phyloP scores from a whole-genome alignment of 2,329 filamentous ascomycete species.

The Apiospora hydei region DNA sequence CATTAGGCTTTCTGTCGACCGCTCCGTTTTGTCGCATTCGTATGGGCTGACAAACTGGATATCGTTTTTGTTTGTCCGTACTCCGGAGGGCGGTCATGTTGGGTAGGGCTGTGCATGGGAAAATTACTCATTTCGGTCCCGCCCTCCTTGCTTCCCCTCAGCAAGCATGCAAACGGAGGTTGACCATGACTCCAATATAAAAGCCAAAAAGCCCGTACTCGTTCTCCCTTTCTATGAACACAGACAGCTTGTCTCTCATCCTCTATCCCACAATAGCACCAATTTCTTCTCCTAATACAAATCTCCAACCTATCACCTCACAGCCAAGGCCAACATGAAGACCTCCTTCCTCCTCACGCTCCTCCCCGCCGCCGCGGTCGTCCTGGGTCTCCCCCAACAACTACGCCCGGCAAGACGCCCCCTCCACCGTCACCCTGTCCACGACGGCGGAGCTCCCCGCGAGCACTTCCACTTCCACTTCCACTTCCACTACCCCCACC shows the following conservation, averaged over 20 bases:
- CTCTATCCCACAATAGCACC: not conserved
- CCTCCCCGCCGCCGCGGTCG: not conserved
- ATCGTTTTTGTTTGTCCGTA: not conserved
- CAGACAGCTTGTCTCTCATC: not conserved
- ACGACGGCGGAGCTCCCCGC: not conserved
- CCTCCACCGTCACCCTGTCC: not conserved
- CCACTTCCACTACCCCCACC: not conserved
- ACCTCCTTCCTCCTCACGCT: slow-evolving; percentile 20
- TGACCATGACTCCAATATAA: not conserved
- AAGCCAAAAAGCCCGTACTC: not conserved
- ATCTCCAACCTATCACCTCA: not conserved
- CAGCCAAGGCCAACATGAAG: not conserved
- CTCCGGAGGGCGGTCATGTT: not conserved
- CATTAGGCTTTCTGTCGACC: not conserved
- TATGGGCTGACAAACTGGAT: not conserved
- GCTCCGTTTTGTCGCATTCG: not conserved
- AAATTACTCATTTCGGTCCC: not conserved
- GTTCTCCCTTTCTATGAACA: not conserved
- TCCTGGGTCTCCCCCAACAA: slow-evolving; percentile 14
- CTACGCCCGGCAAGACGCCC: slow-evolving; percentile 10
- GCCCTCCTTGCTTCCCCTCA: not conserved
- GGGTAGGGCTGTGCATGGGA: not conserved
- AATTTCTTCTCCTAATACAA: too few species aligned
- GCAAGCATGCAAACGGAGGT: not conserved
- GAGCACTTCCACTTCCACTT: not conserved